Evolutionary conservation across 2,329 filamentous ascomycete species (phyloP), one percentile per base, ranked within the genome.

Genomic region (Cladophialophora exuberans): DNA sequence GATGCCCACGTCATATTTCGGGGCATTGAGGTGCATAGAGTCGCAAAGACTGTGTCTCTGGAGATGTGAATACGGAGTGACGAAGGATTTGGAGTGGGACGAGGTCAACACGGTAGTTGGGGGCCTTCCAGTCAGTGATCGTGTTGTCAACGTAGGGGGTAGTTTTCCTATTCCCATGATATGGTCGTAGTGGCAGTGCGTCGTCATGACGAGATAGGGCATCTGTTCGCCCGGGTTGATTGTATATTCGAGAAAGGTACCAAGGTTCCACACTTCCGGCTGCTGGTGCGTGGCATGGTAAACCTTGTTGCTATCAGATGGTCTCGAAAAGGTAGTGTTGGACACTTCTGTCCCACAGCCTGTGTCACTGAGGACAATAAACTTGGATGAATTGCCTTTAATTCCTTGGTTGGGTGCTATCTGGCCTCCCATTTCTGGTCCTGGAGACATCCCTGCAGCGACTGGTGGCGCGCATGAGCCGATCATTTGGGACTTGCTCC

Each of bases 101-200:
- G 62, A 64, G 4, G 55, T 42, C 13, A 62, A 30, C 22, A 62
- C 58, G 18, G 56, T 62, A 10, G 55, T 57, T 4, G 41, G 26
- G 10, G 53, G 46, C 28, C 18, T n/a, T n/a, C n/a, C n/a, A n/a
- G n/a, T n/a, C n/a, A n/a, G n/a, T n/a, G n/a, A n/a, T n/a, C n/a
- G n/a, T n/a, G n/a, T n/a, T n/a, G 20, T 25, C n/a, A 49, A 26
- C 3, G 44, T 42, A 4, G 51, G 36, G 6, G 52, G 52, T 18
- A 64, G 44, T 22, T 62, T 57, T 50, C 60, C 36, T 56, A 69
- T 51, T 17, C 64, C 66, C 42, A 62, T 36, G 75, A 79, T 57
- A 67, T 73, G 20, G 61, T 71, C 11, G 30, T 63, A 63, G 28
- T 64, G 62, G 23, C 62, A 64, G 36, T 64, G 60, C 3, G 58